Evolutionary conservation across 2,329 filamentous ascomycete genomes (phyloP).

Genomic region (Emergomyces africanus): DNA sequence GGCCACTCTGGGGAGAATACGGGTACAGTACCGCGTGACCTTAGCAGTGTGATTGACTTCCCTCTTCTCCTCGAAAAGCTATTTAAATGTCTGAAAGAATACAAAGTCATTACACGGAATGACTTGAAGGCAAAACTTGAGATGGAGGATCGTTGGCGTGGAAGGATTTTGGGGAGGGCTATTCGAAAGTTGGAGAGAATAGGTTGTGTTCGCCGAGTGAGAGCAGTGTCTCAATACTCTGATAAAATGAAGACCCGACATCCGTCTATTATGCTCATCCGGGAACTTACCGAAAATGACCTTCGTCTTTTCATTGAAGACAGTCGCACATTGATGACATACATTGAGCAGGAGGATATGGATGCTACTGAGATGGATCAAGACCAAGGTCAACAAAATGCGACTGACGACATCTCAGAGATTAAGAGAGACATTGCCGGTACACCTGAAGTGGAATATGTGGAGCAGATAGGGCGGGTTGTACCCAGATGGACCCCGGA

Average conservation of each 20-base stretch:
- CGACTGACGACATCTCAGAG: conserved; percentile 9
- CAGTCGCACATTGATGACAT: conserved; percentile 17
- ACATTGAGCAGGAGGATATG: conserved; percentile 18
- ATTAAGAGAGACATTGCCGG: neutral
- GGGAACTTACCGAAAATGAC: conserved; percentile 29
- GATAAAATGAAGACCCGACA: conserved; percentile 23
- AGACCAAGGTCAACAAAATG: conserved; percentile 16
- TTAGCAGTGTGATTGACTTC: conserved; percentile 33
- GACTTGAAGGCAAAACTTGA: conserved; percentile 40
- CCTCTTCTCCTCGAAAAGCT: conserved; percentile 37
- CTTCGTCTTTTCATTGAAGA: conserved; percentile 28
- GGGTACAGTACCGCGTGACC: conserved; percentile 6
- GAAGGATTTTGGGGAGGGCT: conserved; percentile 29
- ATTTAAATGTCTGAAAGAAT: conserved; percentile 37
- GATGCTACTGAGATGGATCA: conserved; percentile 21
- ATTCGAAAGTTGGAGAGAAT: conserved; percentile 34
- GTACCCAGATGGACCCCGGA: conserved; percentile 45
- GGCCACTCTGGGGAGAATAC: conserved; percentile 8
- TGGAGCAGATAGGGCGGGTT: conserved; percentile 23
- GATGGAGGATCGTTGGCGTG: conserved; percentile 26
- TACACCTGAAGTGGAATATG: conserved; percentile 11
- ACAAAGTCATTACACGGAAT: conserved; percentile 38
- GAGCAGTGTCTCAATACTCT: conserved; percentile 30
- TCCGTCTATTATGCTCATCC: conserved; percentile 32
- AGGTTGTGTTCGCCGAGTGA: conserved; percentile 34